Evolutionary conservation across 768 basidiomycete genomes (phyloP).

Genomic region (Boletus eberwhitei): DNA sequence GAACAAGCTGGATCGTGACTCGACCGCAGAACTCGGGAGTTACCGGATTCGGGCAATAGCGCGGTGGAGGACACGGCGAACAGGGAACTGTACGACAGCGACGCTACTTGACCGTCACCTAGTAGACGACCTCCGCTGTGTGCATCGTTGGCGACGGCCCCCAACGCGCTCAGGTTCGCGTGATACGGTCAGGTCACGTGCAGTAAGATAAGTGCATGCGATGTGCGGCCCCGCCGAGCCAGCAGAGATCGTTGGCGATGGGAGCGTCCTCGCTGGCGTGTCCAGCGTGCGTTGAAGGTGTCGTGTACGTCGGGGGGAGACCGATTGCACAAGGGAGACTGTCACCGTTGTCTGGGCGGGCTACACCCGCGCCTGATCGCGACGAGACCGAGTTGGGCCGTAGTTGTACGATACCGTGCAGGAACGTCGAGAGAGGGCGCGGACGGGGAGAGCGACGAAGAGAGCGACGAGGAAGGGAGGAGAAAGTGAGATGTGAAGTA

Average conservation of each 20-base stretch:
- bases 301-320: background rate
- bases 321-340: slow-evolving; percentile 3
- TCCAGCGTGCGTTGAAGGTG: background rate
- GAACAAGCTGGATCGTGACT: background rate
- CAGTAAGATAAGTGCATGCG: slow-evolving; percentile 20
- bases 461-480: background rate
- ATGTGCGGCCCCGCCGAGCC: slow-evolving; percentile 4
- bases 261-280: slow-evolving; percentile 3
- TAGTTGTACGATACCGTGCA: background rate
- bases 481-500: slow-evolving; percentile 7
- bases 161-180: slow-evolving; percentile 10
- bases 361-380: slow-evolving; percentile 16
- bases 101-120: background rate
- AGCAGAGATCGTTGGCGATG: slow-evolving; percentile 14
- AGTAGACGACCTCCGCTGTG: background rate
- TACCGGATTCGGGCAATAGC: slow-evolving; percentile 15
- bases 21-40: slow-evolving; percentile 9
- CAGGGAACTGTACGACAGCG: background rate
- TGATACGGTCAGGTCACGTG: slow-evolving; percentile 22
- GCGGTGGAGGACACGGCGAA: background rate
- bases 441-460: background rate
- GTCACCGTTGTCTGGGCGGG: background rate
- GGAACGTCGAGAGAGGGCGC: background rate
- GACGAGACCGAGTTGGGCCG: slow-evolving; percentile 2
- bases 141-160: background rate